A percentile compares a stretch with the other conserved stretches of the same genome.
phyloP scores from a whole-genome alignment of 1,139 yeast species.

The Sugiyamaella japonica region DNA sequence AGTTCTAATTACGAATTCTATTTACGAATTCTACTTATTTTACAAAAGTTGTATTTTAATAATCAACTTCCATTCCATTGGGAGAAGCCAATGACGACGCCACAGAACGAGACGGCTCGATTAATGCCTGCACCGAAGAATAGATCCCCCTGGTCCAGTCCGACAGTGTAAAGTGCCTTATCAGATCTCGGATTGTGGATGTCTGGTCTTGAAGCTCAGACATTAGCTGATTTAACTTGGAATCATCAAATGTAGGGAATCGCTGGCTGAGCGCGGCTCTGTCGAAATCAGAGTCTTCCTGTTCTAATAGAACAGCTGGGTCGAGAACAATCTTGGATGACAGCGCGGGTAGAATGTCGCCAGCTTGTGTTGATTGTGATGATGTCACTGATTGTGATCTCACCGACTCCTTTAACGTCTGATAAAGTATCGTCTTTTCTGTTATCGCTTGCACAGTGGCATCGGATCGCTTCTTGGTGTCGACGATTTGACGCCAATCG shows the following conservation, averaged over 20 bases:
- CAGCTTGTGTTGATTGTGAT: conserved; percentile 2
- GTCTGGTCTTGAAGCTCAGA: conserved; percentile 21
- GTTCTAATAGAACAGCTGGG: conserved; percentile 8
- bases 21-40: neutral
- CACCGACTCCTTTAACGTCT: conserved; percentile 22
- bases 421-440: conserved; percentile 49
- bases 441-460: conserved; percentile 46
- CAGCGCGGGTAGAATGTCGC: conserved; percentile 12
- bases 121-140: conserved; percentile 21
- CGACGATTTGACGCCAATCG: conserved; percentile 53
- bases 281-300: neutral
- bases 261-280: conserved; percentile 17
- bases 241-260: conserved; percentile 30
- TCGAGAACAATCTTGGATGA: conserved; percentile 9
- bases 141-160: conserved; percentile 31
- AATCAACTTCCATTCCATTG: conserved; percentile 11
- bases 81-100: neutral
- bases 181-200: conserved; percentile 15
- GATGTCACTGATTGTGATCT: neutral
- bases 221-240: conserved; percentile 19
- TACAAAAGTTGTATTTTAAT: neutral
- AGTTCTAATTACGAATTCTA: neutral
- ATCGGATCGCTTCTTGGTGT: conserved; percentile 48
- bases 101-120: neutral
- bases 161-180: conserved; percentile 24